Evolutionary conservation across 23 red algal species (phyloP), one percentile per base, ranked within the genome.

Genomic region (Porphyridium purpureum): DNA sequence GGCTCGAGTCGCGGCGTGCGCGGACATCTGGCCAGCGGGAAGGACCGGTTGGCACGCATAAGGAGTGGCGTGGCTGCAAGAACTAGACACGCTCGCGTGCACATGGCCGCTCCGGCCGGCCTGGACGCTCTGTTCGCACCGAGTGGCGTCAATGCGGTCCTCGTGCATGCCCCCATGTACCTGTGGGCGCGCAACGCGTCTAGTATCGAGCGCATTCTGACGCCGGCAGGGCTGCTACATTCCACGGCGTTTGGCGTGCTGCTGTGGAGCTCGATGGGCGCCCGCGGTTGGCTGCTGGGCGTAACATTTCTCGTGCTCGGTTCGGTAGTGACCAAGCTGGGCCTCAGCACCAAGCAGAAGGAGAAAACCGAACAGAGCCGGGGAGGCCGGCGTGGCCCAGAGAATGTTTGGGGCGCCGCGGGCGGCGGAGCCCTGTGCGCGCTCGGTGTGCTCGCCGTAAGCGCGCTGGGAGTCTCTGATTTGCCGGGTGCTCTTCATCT

Each of bases 371-470:
- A 73, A 1, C 78, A 95, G 55, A 74, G 57, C 41, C 78, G 88
- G 27, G 63, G 79, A 14, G 88, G 88, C 24, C 63, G 63, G 31
- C 78, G 88, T 4, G 88, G 88, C 8, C 88, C 88, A 33, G 88
- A 95, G 67, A 95, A 95, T 61, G 57, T 95, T 5, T 95, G 88
- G 88, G 88, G 88, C 17, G 70, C 88, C 0, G 88, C 79, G 0
- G 88, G 49, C 3, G 64, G 69, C 4, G 64, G 33, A 17, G 88
- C 88, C 6, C 15, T 84, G 7, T 84, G 77, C 26, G 47, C 64
- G 3, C 8, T 72, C 5, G 50, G 17, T 11, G 31, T 60, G 33
- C 38, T 21, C 11, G 4, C 31, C 51, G 9, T 46, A 52, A 4
- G 32, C 21, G 63, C 36, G 2, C n/a, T 33, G 28, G 54, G 6